Percentiles rank a stretch among this genome's conserved stretches.
phyloP scores from a whole-genome alignment of 257 asterid genomes.

The Solanum rostratum region DNA sequence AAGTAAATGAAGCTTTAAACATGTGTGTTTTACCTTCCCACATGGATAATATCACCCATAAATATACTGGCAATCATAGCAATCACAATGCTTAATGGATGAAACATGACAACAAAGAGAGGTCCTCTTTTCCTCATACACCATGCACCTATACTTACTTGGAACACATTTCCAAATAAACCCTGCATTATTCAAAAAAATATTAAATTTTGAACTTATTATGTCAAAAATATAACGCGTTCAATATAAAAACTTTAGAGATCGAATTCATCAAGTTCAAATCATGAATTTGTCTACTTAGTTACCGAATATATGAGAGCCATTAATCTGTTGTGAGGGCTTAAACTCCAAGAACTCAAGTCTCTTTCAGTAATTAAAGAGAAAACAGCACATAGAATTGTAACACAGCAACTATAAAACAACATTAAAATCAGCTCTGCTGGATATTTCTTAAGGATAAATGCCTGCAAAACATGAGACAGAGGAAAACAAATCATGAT shows the following conservation, averaged over 20 bases:
- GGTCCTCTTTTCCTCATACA: constrained; percentile 57
- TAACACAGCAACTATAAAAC: constrained; percentile 46
- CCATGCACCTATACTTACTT: constrained; percentile 44
- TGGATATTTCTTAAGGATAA: constrained; percentile 48
- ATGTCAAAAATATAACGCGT: not conserved
- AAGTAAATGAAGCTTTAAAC: not conserved
- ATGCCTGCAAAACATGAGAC: constrained; percentile 29
- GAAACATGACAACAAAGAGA: constrained; percentile 51
- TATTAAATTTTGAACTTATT: not conserved
- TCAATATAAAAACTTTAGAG: not conserved
- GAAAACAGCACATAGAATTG: constrained; percentile 33
- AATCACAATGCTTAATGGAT: constrained; percentile 48
- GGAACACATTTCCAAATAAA: constrained; percentile 51
- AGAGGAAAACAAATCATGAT: not conserved
- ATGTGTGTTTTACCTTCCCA: constrained; percentile 41
- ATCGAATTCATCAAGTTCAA: not conserved
- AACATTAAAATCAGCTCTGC: constrained; percentile 47
- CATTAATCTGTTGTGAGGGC: constrained; percentile 22
- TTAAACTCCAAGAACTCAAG: constrained; percentile 41
- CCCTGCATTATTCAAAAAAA: constrained; percentile 18
- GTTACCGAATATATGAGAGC: constrained; percentile 56
- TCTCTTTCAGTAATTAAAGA: constrained; percentile 34
- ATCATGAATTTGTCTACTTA: not conserved
- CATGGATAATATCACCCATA: constrained; percentile 45
- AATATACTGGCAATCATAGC: constrained; percentile 30